Evolutionary conservation across 257 asterid genomes (phyloP).

Genomic region (Leptodermis oblonga): DNA sequence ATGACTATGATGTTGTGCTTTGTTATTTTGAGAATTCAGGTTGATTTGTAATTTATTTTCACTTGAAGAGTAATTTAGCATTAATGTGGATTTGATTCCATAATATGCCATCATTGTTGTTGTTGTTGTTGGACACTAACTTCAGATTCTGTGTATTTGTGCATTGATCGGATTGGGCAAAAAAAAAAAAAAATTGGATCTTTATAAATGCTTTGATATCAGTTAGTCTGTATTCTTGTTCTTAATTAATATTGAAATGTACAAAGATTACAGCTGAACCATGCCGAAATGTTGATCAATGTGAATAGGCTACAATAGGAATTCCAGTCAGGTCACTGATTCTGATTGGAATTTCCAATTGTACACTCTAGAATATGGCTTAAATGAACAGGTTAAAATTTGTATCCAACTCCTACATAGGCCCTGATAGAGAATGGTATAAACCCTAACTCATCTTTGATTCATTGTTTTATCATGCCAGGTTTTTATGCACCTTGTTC

Average conservation of each 20-base stretch:
- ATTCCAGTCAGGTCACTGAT: background rate
- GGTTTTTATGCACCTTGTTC: constrained; percentile 93
- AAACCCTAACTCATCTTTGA: background rate
- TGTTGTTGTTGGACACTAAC: background rate
- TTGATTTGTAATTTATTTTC: background rate
- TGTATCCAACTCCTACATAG: background rate
- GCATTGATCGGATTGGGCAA: background rate
- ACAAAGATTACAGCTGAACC: background rate
- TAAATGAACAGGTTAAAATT: background rate
- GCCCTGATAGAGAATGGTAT: background rate
- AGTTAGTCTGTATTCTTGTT: background rate
- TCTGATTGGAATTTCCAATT: background rate
- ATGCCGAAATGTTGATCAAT: background rate
- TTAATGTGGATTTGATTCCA: background rate
- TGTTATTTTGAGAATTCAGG: background rate
- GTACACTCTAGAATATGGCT: background rate
- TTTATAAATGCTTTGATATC: background rate
- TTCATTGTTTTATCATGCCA: constrained; percentile 31
- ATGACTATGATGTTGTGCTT: background rate
- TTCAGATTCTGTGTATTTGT: background rate
- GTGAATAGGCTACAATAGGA: background rate
- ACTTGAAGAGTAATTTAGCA: background rate
- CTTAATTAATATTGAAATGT: background rate
- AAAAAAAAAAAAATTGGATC: background rate
- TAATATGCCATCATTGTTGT: background rate